A percentile compares a stretch with the other conserved stretches of the same genome.
Conservation (phyloP, 2,329 filamentous ascomycete species). For the Ascochyta rabiei region DNA sequence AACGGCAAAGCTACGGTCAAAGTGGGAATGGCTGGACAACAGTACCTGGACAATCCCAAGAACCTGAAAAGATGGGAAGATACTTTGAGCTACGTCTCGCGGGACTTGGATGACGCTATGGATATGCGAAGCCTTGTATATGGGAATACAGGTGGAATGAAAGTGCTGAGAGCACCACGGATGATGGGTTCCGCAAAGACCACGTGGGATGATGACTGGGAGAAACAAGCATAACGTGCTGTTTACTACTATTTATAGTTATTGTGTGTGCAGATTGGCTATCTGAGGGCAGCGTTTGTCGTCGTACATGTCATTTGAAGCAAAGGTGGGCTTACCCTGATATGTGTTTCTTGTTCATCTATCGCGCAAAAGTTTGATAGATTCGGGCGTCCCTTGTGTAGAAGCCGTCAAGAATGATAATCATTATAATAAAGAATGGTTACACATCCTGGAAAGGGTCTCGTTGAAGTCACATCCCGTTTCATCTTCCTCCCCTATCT, state of each 20-base stretch:
- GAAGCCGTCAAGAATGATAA: no score
- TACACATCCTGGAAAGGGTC: no score
- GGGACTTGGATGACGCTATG: constrained; percentile 17
- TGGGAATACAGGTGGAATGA: constrained; percentile 2
- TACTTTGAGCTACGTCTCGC: constrained; percentile 10
- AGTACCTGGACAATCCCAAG: background rate
- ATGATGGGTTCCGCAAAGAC: background rate
- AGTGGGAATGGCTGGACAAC: constrained; percentile 10
- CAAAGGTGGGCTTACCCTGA: no score
- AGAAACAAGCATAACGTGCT: background rate
- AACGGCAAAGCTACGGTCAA: constrained; percentile 1
- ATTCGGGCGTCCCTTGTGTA: no score
- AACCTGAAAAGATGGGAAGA: constrained; percentile 11
- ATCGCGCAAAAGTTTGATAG: no score
- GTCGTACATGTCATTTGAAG: no score
- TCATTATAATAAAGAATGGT: no score
- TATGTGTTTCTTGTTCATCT: no score
- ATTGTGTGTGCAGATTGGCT: background rate
- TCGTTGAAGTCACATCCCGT: no score
- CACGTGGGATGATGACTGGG: constrained; percentile 9
- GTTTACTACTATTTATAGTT: background rate
- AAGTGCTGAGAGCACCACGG: constrained; percentile 2
- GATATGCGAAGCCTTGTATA: constrained; percentile 15
- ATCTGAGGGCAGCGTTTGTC: background rate
- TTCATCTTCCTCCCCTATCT: no score